Evolutionary conservation across 192 early-diverging fungal species (phyloP).

Genomic region (Allomyces macrogynus): DNA sequence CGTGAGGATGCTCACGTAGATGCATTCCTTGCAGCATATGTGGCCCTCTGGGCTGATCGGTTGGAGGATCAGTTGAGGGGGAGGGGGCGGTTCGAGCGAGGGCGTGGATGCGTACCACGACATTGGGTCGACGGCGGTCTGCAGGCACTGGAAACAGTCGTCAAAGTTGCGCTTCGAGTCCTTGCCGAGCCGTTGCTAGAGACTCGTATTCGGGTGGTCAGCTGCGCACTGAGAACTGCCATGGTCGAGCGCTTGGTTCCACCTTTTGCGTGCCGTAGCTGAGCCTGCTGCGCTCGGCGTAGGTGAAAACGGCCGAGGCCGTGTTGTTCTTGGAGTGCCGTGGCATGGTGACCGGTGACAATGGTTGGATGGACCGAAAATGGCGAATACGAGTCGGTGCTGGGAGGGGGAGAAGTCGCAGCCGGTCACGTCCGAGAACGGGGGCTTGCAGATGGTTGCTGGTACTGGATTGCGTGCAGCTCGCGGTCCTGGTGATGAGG

Average conservation of each 20-base stretch:
- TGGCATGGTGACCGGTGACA: constrained; percentile 24
- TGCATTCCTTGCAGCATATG: constrained; percentile 76
- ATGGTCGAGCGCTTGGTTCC: too few species aligned
- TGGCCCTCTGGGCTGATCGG: constrained; percentile 36
- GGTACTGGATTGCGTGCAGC: too few species aligned
- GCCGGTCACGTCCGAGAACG: too few species aligned
- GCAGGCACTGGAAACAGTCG: constrained; percentile 72
- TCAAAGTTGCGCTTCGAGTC: constrained; percentile 70
- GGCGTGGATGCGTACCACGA: constrained; percentile 24
- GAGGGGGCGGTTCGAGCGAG: constrained; percentile 7
- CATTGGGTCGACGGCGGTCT: constrained; percentile 47
- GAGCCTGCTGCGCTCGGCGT: constrained; percentile 63
- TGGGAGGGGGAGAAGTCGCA: background rate
- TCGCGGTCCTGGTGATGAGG: too few species aligned
- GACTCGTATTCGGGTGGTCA: background rate
- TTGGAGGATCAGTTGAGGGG: constrained; percentile 7
- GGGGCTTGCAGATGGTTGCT: too few species aligned
- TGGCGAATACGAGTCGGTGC: background rate
- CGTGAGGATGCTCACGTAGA: constrained; percentile 55
- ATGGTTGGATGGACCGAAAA: background rate
- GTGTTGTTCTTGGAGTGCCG: constrained; percentile 91
- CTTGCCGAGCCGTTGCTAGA: constrained; percentile 52
- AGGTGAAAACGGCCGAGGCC: constrained; percentile 71
- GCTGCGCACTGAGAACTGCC: too few species aligned
- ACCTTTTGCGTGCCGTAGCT: constrained; percentile 64